phyloP scores from a whole-genome alignment of 495 filamentous ascomycete species.

The Podospora bellae-mahoneyi region DNA sequence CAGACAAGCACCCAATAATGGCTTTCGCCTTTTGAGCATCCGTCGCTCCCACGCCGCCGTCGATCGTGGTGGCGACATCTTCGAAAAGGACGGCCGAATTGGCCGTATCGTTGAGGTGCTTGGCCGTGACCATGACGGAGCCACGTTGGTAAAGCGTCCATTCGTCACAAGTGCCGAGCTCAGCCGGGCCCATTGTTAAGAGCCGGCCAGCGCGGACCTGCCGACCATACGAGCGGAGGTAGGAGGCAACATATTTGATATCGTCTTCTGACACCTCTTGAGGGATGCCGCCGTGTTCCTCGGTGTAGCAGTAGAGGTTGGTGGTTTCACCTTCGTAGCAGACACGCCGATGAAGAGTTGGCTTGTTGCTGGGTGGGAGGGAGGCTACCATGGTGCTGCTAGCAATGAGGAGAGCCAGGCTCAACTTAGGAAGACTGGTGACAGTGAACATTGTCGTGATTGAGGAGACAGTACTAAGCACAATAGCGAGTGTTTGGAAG shows the following conservation, averaged over 20 bases:
- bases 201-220: background rate
- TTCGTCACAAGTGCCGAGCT: slow-evolving; percentile 13
- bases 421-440: background rate
- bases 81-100: slow-evolving; percentile 18
- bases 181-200: background rate
- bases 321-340: background rate
- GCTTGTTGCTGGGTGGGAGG: background rate
- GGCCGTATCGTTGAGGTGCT: slow-evolving; percentile 13
- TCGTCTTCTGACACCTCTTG: background rate
- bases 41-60: slow-evolving; percentile 14
- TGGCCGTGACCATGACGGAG: slow-evolving; percentile 16
- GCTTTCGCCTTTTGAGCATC: slow-evolving; percentile 11
- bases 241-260: background rate
- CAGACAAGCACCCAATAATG: slow-evolving; percentile 18
- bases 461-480: background rate
- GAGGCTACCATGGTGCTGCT: background rate
- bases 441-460: background rate
- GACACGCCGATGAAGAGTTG: background rate
- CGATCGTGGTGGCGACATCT: slow-evolving; percentile 21
- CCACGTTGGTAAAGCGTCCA: slow-evolving; percentile 16
- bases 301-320: background rate
- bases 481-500: background rate
- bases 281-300: background rate
- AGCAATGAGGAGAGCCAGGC: background rate
- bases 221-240: background rate